Evolutionary conservation across 75 land plant genomes (phyloP).

Genomic region (Pseudotsuga menziesii): DNA sequence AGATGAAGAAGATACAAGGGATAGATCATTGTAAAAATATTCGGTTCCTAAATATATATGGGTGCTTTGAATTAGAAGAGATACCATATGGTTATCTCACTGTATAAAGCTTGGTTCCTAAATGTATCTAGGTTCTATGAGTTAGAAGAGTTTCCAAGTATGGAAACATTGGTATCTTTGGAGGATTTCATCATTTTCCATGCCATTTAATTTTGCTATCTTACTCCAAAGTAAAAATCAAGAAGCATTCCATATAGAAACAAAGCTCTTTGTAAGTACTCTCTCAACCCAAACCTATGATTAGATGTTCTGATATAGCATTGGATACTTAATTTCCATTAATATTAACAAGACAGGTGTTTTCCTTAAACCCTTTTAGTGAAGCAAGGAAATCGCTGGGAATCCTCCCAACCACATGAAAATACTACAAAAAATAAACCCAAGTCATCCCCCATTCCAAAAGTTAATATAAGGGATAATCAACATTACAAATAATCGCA

Average conservation of each 20-base stretch:
- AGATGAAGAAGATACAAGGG: too few species aligned
- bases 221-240: neutral
- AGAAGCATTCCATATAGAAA: neutral
- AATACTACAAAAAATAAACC: constrained; percentile 2
- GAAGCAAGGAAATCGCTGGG: neutral
- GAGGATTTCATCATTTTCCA: too few species aligned
- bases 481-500: too few species aligned
- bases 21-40: too few species aligned
- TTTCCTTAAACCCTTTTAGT: neutral
- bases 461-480: too few species aligned
- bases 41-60: too few species aligned
- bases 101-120: too few species aligned
- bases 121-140: too few species aligned
- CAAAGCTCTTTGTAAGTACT: neutral
- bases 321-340: constrained; percentile 9
- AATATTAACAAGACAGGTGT: constrained; percentile 9
- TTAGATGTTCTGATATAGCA: neutral
- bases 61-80: too few species aligned
- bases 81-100: too few species aligned
- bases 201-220: neutral
- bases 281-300: neutral
- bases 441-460: neutral
- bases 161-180: too few species aligned
- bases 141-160: too few species aligned
- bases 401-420: neutral